Evolutionary conservation across 352 stramenopile species (phyloP).

Genomic region (Phytophthora hibernalis): DNA sequence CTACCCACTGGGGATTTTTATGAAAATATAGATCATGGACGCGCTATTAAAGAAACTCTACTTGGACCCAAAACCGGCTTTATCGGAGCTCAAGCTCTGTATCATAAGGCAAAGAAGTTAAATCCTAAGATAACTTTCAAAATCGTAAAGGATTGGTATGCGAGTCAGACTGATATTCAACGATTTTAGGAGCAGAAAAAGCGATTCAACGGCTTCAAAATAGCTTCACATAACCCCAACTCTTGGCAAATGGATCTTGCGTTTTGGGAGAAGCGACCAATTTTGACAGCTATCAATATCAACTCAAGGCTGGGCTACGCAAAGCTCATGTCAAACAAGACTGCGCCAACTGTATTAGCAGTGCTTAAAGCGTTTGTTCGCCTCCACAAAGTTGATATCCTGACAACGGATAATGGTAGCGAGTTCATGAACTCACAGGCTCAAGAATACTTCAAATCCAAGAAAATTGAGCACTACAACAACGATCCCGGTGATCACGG

Average conservation of each 20-base stretch:
- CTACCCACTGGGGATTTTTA: constrained; percentile 1
- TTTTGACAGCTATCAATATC: constrained; percentile 46
- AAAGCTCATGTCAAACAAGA: constrained; percentile 48
- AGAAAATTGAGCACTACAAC: constrained; percentile 3
- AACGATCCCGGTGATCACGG: too few species aligned
- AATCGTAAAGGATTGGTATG: constrained; percentile 35
- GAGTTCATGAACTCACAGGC: constrained; percentile 41
- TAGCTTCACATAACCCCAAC: constrained; percentile 23
- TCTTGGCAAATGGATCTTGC: constrained; percentile 43
- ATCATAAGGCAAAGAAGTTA: constrained; percentile 29
- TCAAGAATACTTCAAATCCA: constrained; percentile 32
- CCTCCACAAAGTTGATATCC: constrained; percentile 29
- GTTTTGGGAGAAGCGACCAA: constrained; percentile 30
- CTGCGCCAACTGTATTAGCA: constrained; percentile 27
- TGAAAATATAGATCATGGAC: neutral
- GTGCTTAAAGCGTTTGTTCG: constrained; percentile 38
- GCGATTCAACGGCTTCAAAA: constrained; percentile 1
- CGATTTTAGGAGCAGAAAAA: constrained; percentile 33
- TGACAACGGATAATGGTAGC: constrained; percentile 45
- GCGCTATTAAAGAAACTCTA: constrained; percentile 14
- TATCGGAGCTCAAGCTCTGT: constrained; percentile 26
- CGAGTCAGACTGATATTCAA: constrained; percentile 30
- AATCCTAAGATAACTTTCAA: neutral
- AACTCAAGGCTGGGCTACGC: constrained; percentile 45
- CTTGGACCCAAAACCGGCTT: constrained; percentile 36